Evolutionary conservation across 495 filamentous ascomycete species (phyloP).

Genomic region (Penicillium desertorum): DNA sequence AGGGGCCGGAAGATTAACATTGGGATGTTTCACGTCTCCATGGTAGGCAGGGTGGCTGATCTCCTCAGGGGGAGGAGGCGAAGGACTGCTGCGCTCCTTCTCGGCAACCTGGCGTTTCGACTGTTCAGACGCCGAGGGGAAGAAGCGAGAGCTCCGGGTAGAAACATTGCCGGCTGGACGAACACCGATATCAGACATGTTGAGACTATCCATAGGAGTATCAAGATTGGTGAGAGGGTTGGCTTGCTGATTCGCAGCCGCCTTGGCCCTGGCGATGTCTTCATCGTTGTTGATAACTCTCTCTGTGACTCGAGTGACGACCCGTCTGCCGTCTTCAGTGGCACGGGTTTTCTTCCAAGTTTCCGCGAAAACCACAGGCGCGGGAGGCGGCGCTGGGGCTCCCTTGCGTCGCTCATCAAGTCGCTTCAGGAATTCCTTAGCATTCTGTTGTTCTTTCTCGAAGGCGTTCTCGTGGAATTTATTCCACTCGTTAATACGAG

Average conservation of each 20-base stretch:
- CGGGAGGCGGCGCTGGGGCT: neutral
- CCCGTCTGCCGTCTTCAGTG: conserved; percentile 39
- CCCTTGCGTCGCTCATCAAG: conserved; percentile 53
- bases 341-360: conserved; percentile 59
- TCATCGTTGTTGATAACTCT: conserved; percentile 27
- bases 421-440: conserved; percentile 28
- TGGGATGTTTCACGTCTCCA: conserved; percentile 60
- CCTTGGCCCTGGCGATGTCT: conserved; percentile 15
- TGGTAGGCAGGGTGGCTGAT: conserved; percentile 67
- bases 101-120: conserved; percentile 39
- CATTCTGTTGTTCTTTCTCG: conserved; percentile 45
- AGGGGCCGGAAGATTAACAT: conserved; percentile 66
- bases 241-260: conserved; percentile 14
- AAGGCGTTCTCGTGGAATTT: conserved; percentile 45
- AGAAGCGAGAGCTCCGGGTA: conserved; percentile 66
- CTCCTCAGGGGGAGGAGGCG: conserved; percentile 72
- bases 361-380: conserved; percentile 53
- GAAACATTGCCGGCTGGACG: conserved; percentile 40
- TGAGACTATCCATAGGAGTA: conserved; percentile 35
- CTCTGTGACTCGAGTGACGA: conserved; percentile 36
- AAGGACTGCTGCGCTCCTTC: conserved; percentile 44
- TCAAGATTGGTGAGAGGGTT: conserved; percentile 41
- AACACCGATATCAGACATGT: conserved; percentile 27
- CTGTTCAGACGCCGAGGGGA: conserved; percentile 54
- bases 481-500: conserved; percentile 49